These are phyloP conservation scores for Triticum urartu DNA, from an alignment of 176 grass and related monocot species.

Conservation along the genomic window DNA sequence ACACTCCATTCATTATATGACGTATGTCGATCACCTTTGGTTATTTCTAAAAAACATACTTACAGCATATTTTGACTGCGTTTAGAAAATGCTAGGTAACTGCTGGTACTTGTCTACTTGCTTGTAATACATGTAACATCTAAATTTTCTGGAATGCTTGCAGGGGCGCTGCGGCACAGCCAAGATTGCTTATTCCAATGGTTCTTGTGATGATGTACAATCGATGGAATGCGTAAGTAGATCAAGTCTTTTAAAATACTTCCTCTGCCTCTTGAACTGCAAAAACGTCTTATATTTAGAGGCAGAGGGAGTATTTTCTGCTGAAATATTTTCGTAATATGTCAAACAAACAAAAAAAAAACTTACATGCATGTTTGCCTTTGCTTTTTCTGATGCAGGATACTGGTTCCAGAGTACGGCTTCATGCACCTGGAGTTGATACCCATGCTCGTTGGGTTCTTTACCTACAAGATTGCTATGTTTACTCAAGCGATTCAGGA, in stretches of 20 bases:
- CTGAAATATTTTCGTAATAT: neutral
- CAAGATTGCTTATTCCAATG: slow-evolving; percentile 83
- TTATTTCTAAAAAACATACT: neutral
- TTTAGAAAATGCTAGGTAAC: neutral
- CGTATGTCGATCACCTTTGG: neutral
- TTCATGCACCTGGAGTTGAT: slow-evolving; percentile 95
- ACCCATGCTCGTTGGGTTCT: slow-evolving; percentile 93
- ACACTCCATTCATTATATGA: slow-evolving; percentile 1
- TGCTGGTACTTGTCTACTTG: neutral
- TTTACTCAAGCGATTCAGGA: slow-evolving; percentile 81
- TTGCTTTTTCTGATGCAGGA: slow-evolving; percentile 50
- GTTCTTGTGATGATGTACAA: slow-evolving; percentile 85
- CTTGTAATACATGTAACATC: neutral
- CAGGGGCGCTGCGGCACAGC: slow-evolving; percentile 89
- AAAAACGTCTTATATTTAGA: too few species aligned
- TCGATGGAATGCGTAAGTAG: slow-evolving; percentile 86
- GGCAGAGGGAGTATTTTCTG: neutral
- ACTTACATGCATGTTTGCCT: neutral
- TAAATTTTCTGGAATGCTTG: slow-evolving; percentile 19
- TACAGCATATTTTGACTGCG: neutral
- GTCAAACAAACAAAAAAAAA: neutral
- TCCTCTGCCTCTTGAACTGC: too few species aligned
- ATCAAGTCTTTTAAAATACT: neutral
- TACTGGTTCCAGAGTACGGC: slow-evolving; percentile 80
- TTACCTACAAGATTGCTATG: slow-evolving; percentile 88